Conservation (phyloP, 768 basidiomycete genomes). For the Erythrobasidium yunnanense region DNA sequence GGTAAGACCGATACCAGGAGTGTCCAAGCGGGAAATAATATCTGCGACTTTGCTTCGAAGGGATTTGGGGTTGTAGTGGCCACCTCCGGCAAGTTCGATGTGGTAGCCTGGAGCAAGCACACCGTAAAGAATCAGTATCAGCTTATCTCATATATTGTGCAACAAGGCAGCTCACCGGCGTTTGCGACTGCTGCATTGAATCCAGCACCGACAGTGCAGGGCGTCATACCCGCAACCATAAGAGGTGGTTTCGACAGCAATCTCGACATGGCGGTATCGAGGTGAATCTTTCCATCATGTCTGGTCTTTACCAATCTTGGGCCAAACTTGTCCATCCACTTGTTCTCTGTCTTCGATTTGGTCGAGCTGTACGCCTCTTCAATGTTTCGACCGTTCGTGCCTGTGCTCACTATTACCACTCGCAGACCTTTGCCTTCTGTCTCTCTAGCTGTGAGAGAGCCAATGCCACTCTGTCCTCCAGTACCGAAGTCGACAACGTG, state of each 20-base stretch:
- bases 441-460: conserved; percentile 76
- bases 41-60: conserved; percentile 85
- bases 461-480: conserved; percentile 85
- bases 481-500: conserved; percentile 96
- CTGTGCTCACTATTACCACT: conserved; percentile 80
- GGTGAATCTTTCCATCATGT: conserved; percentile 84
- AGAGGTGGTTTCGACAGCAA: conserved; percentile 91
- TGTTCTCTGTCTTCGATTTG: conserved; percentile 62
- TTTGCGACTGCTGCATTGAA: conserved; percentile 86
- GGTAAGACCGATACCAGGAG: conserved; percentile 75
- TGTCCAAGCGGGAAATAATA: conserved; percentile 61
- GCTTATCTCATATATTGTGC: neutral
- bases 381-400: conserved; percentile 59
- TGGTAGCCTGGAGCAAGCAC: conserved; percentile 50
- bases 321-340: conserved; percentile 83
- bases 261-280: conserved; percentile 94
- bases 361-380: conserved; percentile 67
- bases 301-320: conserved; percentile 79
- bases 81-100: conserved; percentile 92
- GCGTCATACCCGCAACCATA: conserved; percentile 99
- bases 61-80: conserved; percentile 84
- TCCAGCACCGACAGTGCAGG: conserved; percentile 85
- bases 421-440: conserved; percentile 87
- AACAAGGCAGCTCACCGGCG: conserved; percentile 50
- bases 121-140: neutral